phyloP scores from a whole-genome alignment of 129 eudicot genomes.

The Silybum marianum region DNA sequence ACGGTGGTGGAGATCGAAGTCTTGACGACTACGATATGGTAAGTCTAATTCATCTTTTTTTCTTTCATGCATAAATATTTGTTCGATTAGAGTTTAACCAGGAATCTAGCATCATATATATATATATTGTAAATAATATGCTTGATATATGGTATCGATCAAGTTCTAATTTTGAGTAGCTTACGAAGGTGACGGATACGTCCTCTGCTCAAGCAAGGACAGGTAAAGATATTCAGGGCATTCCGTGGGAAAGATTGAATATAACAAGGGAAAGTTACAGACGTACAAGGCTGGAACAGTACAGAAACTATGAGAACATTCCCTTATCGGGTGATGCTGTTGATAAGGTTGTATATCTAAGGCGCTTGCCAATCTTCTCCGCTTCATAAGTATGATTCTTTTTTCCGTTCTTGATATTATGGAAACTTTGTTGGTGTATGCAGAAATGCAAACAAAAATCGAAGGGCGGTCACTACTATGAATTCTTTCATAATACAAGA shows the following conservation, averaged over 20 bases:
- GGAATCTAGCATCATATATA: constrained; percentile 5
- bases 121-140: background rate
- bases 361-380: background rate
- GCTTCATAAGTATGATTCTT: background rate
- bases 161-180: constrained; percentile 36
- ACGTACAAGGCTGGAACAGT: constrained; percentile 64
- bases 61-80: background rate
- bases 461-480: constrained; percentile 76
- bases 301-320: constrained; percentile 66
- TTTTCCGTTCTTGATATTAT: constrained; percentile 8
- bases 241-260: constrained; percentile 77
- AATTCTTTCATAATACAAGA: constrained; percentile 78
- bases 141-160: constrained; percentile 10
- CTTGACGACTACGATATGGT: constrained; percentile 69
- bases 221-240: constrained; percentile 87
- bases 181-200: constrained; percentile 75
- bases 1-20: constrained; percentile 38
- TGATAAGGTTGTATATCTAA: constrained; percentile 32
- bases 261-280: constrained; percentile 70
- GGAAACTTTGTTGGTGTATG: constrained; percentile 6
- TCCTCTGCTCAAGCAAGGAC: constrained; percentile 72
- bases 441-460: constrained; percentile 73
- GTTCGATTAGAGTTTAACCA: background rate
- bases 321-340: constrained; percentile 63
- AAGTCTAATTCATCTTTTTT: constrained; percentile 26